Conservation (phyloP, 495 filamentous ascomycete genomes). For the Aspergillus conjunctus region DNA sequence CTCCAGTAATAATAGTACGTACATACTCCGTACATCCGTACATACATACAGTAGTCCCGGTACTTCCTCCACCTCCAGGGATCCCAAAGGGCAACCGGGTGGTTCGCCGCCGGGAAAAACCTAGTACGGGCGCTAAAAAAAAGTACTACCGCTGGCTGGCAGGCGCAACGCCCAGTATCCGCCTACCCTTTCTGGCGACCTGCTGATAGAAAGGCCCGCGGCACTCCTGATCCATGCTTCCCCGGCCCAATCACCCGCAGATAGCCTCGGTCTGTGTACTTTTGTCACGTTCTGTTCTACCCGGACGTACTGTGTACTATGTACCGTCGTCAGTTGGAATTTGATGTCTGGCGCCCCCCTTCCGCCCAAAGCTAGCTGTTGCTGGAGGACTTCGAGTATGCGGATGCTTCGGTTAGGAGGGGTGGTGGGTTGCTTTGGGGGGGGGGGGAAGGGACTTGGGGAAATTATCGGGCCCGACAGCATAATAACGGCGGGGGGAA, state of each 20-base stretch:
- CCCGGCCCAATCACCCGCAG: conserved; percentile 42
- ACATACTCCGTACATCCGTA: conserved; percentile 11
- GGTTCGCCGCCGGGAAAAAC: conserved; percentile 27
- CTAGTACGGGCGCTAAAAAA: conserved; percentile 25
- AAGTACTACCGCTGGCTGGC: conserved; percentile 26
- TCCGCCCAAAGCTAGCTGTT: background rate
- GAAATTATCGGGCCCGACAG: background rate
- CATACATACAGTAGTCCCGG: conserved; percentile 10
- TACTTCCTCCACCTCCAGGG: conserved; percentile 14
- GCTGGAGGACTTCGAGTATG: background rate
- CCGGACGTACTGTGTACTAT: too few relatives aligned
- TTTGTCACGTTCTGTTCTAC: conserved; percentile 28
- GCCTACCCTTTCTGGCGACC: conserved; percentile 46
- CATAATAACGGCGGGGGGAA: background rate
- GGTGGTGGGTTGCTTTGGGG: too few relatives aligned
- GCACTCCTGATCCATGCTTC: conserved; percentile 41
- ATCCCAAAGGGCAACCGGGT: conserved; percentile 29
- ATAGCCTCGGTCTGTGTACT: conserved; percentile 30
- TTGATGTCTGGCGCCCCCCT: background rate
- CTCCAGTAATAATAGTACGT: conserved; percentile 6
- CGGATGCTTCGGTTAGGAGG: background rate
- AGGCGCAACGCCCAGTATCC: conserved; percentile 24
- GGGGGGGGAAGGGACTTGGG: background rate
- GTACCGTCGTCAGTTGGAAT: conserved; percentile 1
- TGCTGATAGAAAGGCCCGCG: conserved; percentile 37